phyloP scores from a whole-genome alignment of 306 rosid species.

The Bauhinia variegata region DNA sequence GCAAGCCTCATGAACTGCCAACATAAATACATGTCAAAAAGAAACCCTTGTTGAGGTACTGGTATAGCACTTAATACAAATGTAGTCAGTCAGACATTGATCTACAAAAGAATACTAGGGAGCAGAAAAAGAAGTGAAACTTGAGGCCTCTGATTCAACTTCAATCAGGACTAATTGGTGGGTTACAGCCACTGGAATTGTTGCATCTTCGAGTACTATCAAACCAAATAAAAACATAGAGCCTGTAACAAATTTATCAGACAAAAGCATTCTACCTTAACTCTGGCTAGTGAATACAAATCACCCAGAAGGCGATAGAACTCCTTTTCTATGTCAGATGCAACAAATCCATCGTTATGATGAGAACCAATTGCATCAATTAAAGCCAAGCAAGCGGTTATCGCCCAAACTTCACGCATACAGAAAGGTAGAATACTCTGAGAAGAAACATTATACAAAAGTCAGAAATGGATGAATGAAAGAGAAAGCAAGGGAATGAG shows the following conservation, averaged over 20 bases:
- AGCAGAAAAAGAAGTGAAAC: constrained; percentile 6
- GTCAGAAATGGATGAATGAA: constrained; percentile 31
- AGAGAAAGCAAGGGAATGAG: constrained; percentile 11
- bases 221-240: constrained; percentile 26
- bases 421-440: constrained; percentile 91
- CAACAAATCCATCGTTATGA: constrained; percentile 66
- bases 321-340: constrained; percentile 84
- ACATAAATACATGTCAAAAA: constrained; percentile 44
- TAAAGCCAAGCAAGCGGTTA: constrained; percentile 84
- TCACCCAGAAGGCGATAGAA: constrained; percentile 88
- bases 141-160: constrained; percentile 31
- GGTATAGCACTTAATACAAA: constrained; percentile 25
- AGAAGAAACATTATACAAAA: constrained; percentile 47
- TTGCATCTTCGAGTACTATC: constrained; percentile 30
- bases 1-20: constrained; percentile 99
- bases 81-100: constrained; percentile 16
- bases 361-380: constrained; percentile 72
- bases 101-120: constrained; percentile 18
- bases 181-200: constrained; percentile 24
- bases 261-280: constrained; percentile 65
- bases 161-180: constrained; percentile 22
- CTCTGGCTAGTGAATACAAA: constrained; percentile 86
- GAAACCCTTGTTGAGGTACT: constrained; percentile 20
- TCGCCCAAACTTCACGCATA: constrained; percentile 95
- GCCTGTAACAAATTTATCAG: constrained; percentile 29